Evolutionary conservation across 257 asterid genomes (phyloP).

Genomic region (Catharanthus roseus): DNA sequence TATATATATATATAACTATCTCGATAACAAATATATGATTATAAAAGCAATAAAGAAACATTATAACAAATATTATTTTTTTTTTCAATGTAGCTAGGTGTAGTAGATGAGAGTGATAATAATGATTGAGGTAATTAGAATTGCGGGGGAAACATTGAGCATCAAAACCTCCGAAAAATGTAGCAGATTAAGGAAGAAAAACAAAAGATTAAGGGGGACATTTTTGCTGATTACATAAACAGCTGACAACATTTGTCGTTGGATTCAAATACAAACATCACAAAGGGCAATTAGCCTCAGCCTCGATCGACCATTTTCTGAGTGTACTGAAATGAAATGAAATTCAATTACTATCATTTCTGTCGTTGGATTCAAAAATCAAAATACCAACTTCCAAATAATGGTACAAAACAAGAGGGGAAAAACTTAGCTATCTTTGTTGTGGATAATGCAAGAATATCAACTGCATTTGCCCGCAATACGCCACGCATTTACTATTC

Average conservation of each 20-base stretch:
- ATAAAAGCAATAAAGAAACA: too few species aligned
- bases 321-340: background rate
- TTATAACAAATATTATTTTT: too few species aligned
- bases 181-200: background rate
- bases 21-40: too few species aligned
- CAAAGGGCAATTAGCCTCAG: background rate
- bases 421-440: background rate
- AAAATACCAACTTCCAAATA: conserved; percentile 2
- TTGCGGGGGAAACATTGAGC: background rate
- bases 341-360: too few species aligned
- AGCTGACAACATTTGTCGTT: background rate
- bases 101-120: background rate
- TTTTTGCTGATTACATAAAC: background rate
- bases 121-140: too few species aligned
- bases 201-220: background rate
- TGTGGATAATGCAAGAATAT: conserved; percentile 10
- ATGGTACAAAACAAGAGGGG: background rate
- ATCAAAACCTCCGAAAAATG: background rate
- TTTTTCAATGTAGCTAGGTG: background rate
- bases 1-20: too few species aligned
- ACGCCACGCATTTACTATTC: conserved; percentile 4
- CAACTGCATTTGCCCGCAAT: background rate
- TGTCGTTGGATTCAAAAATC: too few species aligned
- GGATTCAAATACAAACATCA: background rate
- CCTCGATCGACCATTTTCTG: background rate